Percentiles rank a stretch among this genome's conserved stretches.
These are phyloP conservation scores for Diplodia intermedia DNA, from an alignment of 2,329 filamentous ascomycete genomes.

Conservation along the genomic window DNA sequence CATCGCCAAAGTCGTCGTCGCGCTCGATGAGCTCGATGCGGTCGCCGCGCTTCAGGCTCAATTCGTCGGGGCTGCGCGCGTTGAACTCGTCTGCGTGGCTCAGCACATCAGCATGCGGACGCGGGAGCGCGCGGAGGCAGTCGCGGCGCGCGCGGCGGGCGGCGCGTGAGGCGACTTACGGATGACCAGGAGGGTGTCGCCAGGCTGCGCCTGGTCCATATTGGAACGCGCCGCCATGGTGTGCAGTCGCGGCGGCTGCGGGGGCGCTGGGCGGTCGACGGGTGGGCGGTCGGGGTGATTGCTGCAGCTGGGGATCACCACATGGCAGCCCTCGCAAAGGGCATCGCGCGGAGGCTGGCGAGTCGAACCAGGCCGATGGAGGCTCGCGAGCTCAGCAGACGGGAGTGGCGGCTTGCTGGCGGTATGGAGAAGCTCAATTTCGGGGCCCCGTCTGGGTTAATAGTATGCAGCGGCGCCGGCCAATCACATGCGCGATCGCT, in stretches of 20 bases:
- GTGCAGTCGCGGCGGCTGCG: constrained; percentile 22
- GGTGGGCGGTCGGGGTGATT: neutral
- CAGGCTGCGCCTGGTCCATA: constrained; percentile 62
- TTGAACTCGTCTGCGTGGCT: constrained; percentile 78
- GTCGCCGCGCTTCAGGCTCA: constrained; percentile 85
- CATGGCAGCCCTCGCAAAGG: constrained; percentile 25
- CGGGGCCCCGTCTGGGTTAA: constrained; percentile 30
- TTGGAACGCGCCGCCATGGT: constrained; percentile 52
- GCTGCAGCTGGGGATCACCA: constrained; percentile 20
- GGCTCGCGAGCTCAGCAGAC: constrained; percentile 8
- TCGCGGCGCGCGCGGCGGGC: neutral
- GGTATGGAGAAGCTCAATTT: constrained; percentile 32
- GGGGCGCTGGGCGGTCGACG: constrained; percentile 16
- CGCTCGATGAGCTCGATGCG: constrained; percentile 82
- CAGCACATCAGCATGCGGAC: constrained; percentile 31
- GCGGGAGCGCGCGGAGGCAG: neutral
- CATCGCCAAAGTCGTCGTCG: constrained; percentile 88
- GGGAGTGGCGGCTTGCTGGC: constrained; percentile 24
- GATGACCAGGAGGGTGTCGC: constrained; percentile 73
- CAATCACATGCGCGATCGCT: constrained; percentile 28
- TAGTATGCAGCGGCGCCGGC: constrained; percentile 22
- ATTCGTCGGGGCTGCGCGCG: constrained; percentile 89
- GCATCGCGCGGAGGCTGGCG: constrained; percentile 11
- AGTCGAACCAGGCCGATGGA: constrained; percentile 24
- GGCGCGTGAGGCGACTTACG: constrained; percentile 60